Conservation (phyloP, 495 filamentous ascomycete species). For the Daldinia concentrica region DNA sequence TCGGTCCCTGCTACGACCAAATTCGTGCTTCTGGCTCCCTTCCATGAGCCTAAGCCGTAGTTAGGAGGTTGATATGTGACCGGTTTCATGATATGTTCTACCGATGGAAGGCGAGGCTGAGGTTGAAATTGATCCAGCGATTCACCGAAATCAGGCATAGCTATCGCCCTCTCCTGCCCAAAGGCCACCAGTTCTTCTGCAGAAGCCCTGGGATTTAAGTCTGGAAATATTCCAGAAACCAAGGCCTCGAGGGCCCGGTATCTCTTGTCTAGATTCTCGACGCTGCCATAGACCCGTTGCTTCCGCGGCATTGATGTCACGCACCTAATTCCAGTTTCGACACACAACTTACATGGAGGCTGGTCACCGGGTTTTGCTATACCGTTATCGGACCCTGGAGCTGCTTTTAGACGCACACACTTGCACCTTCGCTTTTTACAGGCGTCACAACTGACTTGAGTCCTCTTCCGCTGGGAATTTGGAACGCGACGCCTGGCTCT, state of each 20-base stretch:
- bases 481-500: constrained; percentile 46
- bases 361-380: constrained; percentile 34
- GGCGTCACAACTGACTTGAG: constrained; percentile 51
- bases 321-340: constrained; percentile 53
- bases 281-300: constrained; percentile 60
- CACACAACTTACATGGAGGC: constrained; percentile 51
- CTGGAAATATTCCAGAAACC: constrained; percentile 56
- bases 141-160: constrained; percentile 46
- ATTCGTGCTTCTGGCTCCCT: constrained; percentile 5
- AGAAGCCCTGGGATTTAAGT: constrained; percentile 51
- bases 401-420: constrained; percentile 47
- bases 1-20: constrained; percentile 25
- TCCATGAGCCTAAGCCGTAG: not conserved
- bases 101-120: not conserved
- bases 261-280: constrained; percentile 58
- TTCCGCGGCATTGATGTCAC: constrained; percentile 59
- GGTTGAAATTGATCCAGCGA: constrained; percentile 1
- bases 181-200: constrained; percentile 49
- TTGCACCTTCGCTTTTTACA: constrained; percentile 53
- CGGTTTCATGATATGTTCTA: constrained; percentile 1
- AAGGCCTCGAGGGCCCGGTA: constrained; percentile 57
- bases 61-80: not conserved
- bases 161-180: constrained; percentile 44
- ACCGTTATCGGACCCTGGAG: constrained; percentile 12
- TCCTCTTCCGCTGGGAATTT: constrained; percentile 46